Percentiles rank a stretch among this genome's conserved stretches.
Conservation (phyloP, 306 rosid genomes). For the Hylodesmum podocarpum region DNA sequence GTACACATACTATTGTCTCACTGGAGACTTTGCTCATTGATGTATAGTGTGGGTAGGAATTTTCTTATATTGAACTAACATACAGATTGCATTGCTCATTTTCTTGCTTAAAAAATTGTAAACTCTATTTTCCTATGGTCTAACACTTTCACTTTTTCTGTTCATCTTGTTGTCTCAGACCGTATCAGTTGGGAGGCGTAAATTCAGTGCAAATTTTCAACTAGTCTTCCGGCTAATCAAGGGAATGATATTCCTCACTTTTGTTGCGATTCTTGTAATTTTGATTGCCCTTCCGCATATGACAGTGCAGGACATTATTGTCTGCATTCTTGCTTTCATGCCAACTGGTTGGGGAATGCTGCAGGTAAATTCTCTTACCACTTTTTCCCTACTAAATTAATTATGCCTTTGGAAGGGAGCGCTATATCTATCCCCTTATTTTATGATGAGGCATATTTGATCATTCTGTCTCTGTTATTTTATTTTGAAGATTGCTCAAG, state of each 20-base stretch:
- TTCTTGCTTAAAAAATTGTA: neutral
- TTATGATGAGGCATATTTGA: neutral
- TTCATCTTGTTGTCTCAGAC: constrained; percentile 49
- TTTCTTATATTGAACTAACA: neutral
- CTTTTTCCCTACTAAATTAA: neutral
- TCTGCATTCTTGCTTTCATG: constrained; percentile 56
- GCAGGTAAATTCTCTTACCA: constrained; percentile 51
- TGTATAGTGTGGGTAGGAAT: neutral
- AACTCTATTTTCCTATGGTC: neutral
- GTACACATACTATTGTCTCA: neutral
- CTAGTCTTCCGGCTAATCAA: constrained; percentile 93
- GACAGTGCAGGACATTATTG: constrained; percentile 80
- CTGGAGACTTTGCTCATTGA: neutral
- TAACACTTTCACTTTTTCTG: neutral
- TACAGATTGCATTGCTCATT: neutral
- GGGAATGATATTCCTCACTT: constrained; percentile 90
- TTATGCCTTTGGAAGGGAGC: neutral
- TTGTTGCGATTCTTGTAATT: constrained; percentile 82
- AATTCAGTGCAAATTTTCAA: constrained; percentile 91
- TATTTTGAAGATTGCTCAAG: constrained; percentile 43
- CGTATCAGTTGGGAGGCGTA: constrained; percentile 94
- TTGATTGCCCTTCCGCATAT: constrained; percentile 89
- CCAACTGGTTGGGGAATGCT: constrained; percentile 75
- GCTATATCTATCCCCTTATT: too few species aligned
- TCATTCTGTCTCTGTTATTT: neutral